Evolutionary conservation across 441 rosid species (phyloP), one percentile per base, ranked within the genome.

Genomic region (Erodium texanum): DNA sequence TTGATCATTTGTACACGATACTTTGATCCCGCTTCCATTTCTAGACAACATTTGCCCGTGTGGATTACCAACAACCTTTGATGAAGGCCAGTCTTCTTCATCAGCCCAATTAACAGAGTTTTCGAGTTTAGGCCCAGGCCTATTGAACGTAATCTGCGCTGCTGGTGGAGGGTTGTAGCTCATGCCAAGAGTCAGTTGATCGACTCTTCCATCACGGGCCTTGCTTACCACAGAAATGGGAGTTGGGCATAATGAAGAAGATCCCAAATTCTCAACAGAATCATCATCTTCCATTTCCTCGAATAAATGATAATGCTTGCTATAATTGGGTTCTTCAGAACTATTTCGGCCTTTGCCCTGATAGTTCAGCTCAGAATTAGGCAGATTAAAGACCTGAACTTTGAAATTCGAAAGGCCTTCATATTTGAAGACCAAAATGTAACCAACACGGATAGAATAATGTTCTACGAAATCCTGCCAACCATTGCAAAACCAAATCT

Each of bases 401-500:
- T 82, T 89, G 70, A 92, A 95, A 71, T 86, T 82, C 23, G 96
- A 87, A 74, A 79, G 80, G 11, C 97, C 98, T 81, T 95, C 96
- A 38, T 92, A 95, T 92, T 91, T 85, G 85, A 92, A 95, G 68
- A 90, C 80, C 78, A 95, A 73, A 77, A 95, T 82, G 81, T 88
- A 95, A 62, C 99, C 99, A 76, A 87, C 77, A 66, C 89, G 82
- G 41, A 95, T 92, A 65, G 82, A 78, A 78, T 87, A 94, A 54
- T 91, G 94, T 64, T 90, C 93, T 29, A 89, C 83, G 79, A 95
- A 92, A 69, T 89, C 97, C 76, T 83, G 90, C 99, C 98, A 95
- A 66, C 91, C 97, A 50, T 87, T 93, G 73, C 85, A 85, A 78
- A 95, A 87, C 98, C 97, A 95, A 61, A 86, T 76, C 80, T 86